Base-by-base conservation (phyloP, 768 basidiomycete species). In the Tulasnella sp. region DNA sequence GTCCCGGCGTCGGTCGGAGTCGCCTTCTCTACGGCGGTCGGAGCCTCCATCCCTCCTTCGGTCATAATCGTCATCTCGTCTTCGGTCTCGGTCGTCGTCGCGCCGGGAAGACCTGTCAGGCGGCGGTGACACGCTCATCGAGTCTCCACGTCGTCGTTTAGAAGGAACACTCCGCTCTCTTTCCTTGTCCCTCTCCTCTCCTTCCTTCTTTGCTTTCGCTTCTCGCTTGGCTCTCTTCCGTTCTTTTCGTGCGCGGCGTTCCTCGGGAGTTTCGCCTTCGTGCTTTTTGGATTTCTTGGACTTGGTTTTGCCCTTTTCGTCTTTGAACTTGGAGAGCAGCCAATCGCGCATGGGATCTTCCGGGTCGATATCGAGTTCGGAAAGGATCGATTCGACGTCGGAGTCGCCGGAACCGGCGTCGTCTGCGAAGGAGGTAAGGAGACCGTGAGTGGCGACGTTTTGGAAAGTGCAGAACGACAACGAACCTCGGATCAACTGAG, bases 311-410 rank as follows among this genome's bases (percentile, higher is more conserved):
- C 42, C 87, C 75, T 89, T 90, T 77, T 87, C 86, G 77, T 93
- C 91, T 75, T 82, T 86, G 76, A 86, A 85, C 78, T 95, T 86
- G 0, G 88, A 85, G 42, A 95, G 81, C 39, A 99, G 83, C 78
- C 92, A 98, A 74, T 95, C 95, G 35, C 90, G 87, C 97, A 99
- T 98, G 0, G 97, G 97, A 80, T 99, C 97, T 78, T 98, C 96
- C 1, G 92, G 92, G 79, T 98, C 95, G 72, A 97, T 90, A 9
- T 88, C 85, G 2, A 86, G 85, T 17, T 82, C 88, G 1, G 90
- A 89, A 4, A 89, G 89, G 39, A 90, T 89, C 5, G 90, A 88
- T 2, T 79, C 85, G 1, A 79, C 84, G 47, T 79, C 77, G 37
- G 79, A 78, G 19, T 72, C 85, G 36, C 35, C 47, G 29, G 62